These are phyloP conservation scores for Favolaschia claudopus DNA, from an alignment of 768 basidiomycete species.

Conservation along the genomic window DNA sequence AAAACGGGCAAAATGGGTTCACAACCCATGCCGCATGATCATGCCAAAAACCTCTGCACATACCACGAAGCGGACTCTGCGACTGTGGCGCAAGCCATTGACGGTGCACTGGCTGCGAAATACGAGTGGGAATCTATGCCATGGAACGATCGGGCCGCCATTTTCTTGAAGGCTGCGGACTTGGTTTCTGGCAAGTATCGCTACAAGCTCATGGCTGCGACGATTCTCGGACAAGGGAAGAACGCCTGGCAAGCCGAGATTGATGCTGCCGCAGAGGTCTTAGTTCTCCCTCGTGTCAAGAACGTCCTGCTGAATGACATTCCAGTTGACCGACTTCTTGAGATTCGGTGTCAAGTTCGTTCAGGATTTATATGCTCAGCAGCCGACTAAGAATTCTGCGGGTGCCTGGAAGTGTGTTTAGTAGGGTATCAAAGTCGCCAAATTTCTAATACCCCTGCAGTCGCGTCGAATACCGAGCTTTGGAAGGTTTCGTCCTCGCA, in stretches of 20 bases:
- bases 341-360: slow-evolving; percentile 97
- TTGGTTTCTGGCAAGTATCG: slow-evolving; percentile 95
- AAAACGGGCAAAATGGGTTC: slow-evolving; percentile 80
- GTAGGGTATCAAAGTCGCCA: neutral
- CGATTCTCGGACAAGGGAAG: slow-evolving; percentile 98
- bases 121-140: slow-evolving; percentile 92
- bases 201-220: slow-evolving; percentile 94
- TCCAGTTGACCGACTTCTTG: slow-evolving; percentile 88
- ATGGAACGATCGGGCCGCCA: slow-evolving; percentile 96
- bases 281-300: neutral
- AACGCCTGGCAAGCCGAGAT: slow-evolving; percentile 99
- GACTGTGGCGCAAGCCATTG: slow-evolving; percentile 80
- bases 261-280: slow-evolving; percentile 96
- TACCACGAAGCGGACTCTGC: slow-evolving; percentile 90
- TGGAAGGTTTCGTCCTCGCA: slow-evolving; percentile 98
- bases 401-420: slow-evolving; percentile 92
- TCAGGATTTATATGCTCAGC: slow-evolving; percentile 91
- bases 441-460: slow-evolving; percentile 46
- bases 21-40: slow-evolving; percentile 88
- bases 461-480: slow-evolving; percentile 93
- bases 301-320: slow-evolving; percentile 10
- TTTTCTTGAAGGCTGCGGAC: slow-evolving; percentile 98
- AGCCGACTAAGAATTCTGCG: slow-evolving; percentile 85
- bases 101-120: slow-evolving; percentile 88
- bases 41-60: slow-evolving; percentile 78